Evolutionary conservation across 2,329 filamentous ascomycete genomes (phyloP).

Genomic region (Sphaerulina musiva): DNA sequence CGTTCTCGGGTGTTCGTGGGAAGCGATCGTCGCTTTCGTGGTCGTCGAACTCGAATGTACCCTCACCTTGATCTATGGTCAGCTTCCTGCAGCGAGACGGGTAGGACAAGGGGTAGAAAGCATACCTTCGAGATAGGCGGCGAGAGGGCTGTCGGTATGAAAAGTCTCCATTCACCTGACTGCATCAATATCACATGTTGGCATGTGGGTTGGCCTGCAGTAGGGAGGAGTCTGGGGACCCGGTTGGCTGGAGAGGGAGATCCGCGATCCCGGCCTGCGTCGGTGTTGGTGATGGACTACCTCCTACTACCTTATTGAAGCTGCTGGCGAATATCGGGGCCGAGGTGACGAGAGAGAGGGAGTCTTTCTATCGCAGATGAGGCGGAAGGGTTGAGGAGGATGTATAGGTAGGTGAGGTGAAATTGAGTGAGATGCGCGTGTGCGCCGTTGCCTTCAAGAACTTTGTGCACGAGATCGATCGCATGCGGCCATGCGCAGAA

Average conservation of each 20-base stretch:
- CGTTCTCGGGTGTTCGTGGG: constrained; percentile 6
- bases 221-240: neutral
- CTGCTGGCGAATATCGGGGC: no score
- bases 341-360: neutral
- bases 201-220: neutral
- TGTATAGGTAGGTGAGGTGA: neutral
- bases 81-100: neutral
- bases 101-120: constrained; percentile 8
- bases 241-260: neutral
- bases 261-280: neutral
- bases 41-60: constrained; percentile 24
- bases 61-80: constrained; percentile 25
- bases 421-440: neutral
- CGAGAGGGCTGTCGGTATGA: constrained; percentile 79
- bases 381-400: neutral
- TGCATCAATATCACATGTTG: constrained; percentile 3
- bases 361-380: neutral
- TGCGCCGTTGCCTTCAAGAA: neutral
- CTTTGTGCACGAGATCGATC: neutral
- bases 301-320: no score
- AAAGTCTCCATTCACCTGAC: constrained; percentile 69
- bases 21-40: constrained; percentile 9
- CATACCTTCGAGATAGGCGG: constrained; percentile 81
- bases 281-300: neutral
- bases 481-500: neutral